Base-by-base conservation (phyloP, 2,329 filamentous ascomycete genomes). In the Colletotrichum sp. region DNA sequence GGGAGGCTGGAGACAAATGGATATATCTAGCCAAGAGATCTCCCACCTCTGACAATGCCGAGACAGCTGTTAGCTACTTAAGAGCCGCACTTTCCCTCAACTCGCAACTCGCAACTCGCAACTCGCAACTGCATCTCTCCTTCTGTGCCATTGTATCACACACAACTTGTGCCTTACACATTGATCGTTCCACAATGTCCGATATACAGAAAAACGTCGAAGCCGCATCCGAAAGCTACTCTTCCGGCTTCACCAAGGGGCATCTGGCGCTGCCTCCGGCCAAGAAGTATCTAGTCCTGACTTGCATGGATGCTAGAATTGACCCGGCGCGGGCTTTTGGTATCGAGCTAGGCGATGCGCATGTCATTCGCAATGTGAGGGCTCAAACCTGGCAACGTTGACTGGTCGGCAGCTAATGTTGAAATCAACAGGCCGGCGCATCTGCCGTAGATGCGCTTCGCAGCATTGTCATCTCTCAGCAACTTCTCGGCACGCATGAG, bases 221-320 rank as follows among this genome's bases (percentile, higher is more conserved):
- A 67, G 66, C 43, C 34, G 74, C 76, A 24, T 77, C 76, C 18
- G 76, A 70, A 30, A 72, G 28, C 34, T 69, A 77, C 63, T 77
- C 76, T 8, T 39, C 71, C 12, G 26, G 39, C 4, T 96, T 96
- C 83, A 91, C 87, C n/a, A 87, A 94, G 77, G 93, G 93, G 18
- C 78, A 92, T 77, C 88, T 96, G 6, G 88, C 91, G 1, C 88
- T 95, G 2, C 93, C 94, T 0, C 94, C 94, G 0, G 91, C 91
- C 12, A 94, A 93, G 84, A 90, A 93, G 79, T 94, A 94, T 80
- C 86, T 80, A 7, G 78, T 83, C 32, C 89, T 96, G 60, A 94
- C 94, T 1, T 97, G 95, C 84, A 97, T 97, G 94, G 94, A 97
- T 81, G 93, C 95, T 7, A 92, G 94, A 67, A 87, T 93, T 79